A percentile compares a stretch with the other conserved stretches of the same genome.
These are phyloP conservation scores for Alternaria sp. DNA, from an alignment of 2,329 filamentous ascomycete species.

Conservation along the genomic window DNA sequence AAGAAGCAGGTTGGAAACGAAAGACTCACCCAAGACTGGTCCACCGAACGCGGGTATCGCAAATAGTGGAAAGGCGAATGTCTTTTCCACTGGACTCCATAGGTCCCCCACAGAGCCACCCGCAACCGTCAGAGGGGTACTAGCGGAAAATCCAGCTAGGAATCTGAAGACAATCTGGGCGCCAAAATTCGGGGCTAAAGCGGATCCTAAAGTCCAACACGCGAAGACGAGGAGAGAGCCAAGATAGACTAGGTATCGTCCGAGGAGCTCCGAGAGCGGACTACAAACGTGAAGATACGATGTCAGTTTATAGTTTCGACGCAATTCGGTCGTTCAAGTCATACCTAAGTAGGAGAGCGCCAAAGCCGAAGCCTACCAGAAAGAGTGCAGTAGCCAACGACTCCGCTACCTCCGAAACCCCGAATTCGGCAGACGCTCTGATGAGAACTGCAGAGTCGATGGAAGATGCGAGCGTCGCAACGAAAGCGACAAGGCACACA, in stretches of 20 bases:
- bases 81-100: constrained; percentile 28
- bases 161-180: constrained; percentile 58
- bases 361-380: constrained; percentile 57
- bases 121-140: constrained; percentile 35
- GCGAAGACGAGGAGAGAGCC: constrained; percentile 30
- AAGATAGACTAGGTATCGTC: constrained; percentile 49
- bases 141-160: constrained; percentile 57
- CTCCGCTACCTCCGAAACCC: constrained; percentile 51
- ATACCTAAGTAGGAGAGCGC: constrained; percentile 22
- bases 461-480: constrained; percentile 59
- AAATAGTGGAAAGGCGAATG: constrained; percentile 35
- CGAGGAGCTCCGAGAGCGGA: constrained; percentile 57
- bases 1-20: neutral
- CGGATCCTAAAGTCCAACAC: constrained; percentile 43
- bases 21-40: constrained; percentile 19
- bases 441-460: constrained; percentile 59
- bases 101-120: constrained; percentile 29
- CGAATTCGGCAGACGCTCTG: constrained; percentile 58
- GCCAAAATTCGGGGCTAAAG: constrained; percentile 53
- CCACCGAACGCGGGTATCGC: constrained; percentile 22
- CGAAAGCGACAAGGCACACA: constrained; percentile 52
- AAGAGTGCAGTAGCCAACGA: constrained; percentile 57
- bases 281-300: neutral
- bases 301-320: neutral
- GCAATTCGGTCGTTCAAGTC: neutral